Evolutionary conservation across 805 yeast genomes (phyloP), one percentile per base, ranked within the genome.

Genomic region (Debaryomyces prosopidis): DNA sequence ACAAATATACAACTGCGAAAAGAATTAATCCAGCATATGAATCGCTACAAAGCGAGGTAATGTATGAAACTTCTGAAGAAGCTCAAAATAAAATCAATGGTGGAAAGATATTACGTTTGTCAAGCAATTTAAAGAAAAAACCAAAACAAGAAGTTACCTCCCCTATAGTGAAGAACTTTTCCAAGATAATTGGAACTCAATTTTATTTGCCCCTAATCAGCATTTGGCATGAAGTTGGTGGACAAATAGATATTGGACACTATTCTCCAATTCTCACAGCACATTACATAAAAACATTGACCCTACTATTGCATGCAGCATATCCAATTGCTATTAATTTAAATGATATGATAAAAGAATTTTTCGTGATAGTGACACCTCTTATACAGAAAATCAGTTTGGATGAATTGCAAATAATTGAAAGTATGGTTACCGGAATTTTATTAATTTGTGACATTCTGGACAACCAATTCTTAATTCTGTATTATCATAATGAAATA

Each of bases 201-300:
- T 71, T 82, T 40, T 84, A 74, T 51, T 83, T 75, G 53, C 83
- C 89, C 1, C 66, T 86, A 39, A 56, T 76, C 0, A 69, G 73
- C 5, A 65, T 76, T 1, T 83, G 85, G 84, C 57, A 69, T 36
- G 77, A 75, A 44, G 70, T 70, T 17, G 74, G 68, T 31, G 79
- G 73, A 7, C 16, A 30, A 30, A 71, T 76, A 34, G 65, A 67
- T 35, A 63, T 79, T 31, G 86, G 87, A 0, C 73, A 68, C 34
- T 80, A 80, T 53, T 76, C 86, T 0, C 72, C 78, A 1, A 53
- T 84, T 1, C 61, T 85, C 16, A 68, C 71, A 30, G 72, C 80
- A 0, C 91, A 86, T 57, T 85, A 73, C 59, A 52, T 86, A 38
- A 75, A 79, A 43, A 82, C 88, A 0, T 55, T 86, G 43, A 72